Percentiles rank a stretch among this genome's conserved stretches.
Conservation (phyloP, 192 early-diverging fungal species). For the Mortierella antarctica region DNA sequence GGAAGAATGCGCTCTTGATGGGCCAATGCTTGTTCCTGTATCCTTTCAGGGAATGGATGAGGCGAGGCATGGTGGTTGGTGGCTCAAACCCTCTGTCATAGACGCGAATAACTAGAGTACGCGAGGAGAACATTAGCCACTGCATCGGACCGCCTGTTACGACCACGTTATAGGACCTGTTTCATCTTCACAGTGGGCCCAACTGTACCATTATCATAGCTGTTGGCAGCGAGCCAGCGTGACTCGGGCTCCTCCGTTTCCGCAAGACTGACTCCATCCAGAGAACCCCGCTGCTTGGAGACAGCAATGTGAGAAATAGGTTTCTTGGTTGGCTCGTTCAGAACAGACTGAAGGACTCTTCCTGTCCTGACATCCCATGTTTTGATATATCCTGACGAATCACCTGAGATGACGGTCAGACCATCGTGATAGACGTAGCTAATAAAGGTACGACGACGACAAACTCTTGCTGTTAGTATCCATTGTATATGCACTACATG, state of each 20-base stretch:
- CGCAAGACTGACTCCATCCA: slow-evolving; percentile 12
- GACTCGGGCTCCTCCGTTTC: slow-evolving; percentile 68
- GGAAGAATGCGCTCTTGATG: slow-evolving; percentile 88
- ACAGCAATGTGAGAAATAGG: slow-evolving; percentile 83
- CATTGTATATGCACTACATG: not conserved
- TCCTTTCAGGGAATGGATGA: slow-evolving; percentile 88
- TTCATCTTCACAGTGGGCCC: too few species aligned
- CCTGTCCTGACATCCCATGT: slow-evolving; percentile 90
- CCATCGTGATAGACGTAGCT: slow-evolving; percentile 78
- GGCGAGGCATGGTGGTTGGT: slow-evolving; percentile 72
- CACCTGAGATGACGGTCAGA: slow-evolving; percentile 80
- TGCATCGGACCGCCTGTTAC: not conserved
- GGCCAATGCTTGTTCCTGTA: slow-evolving; percentile 97
- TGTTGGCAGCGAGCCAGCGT: slow-evolving; percentile 89
- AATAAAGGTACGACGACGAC: not conserved
- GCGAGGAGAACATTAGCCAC: not conserved
- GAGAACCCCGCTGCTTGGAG: slow-evolving; percentile 42
- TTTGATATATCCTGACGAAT: slow-evolving; percentile 88
- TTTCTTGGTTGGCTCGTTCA: slow-evolving; percentile 75
- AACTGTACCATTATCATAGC: slow-evolving; percentile 88
- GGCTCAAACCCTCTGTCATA: slow-evolving; percentile 90
- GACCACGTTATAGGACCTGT: not conserved
- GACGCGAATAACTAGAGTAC: slow-evolving; percentile 80
- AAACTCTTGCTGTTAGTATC: not conserved
- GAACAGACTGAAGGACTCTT: slow-evolving; percentile 57